Conservation (phyloP, 2,329 filamentous ascomycete genomes). For the Byssothecium circinans region DNA sequence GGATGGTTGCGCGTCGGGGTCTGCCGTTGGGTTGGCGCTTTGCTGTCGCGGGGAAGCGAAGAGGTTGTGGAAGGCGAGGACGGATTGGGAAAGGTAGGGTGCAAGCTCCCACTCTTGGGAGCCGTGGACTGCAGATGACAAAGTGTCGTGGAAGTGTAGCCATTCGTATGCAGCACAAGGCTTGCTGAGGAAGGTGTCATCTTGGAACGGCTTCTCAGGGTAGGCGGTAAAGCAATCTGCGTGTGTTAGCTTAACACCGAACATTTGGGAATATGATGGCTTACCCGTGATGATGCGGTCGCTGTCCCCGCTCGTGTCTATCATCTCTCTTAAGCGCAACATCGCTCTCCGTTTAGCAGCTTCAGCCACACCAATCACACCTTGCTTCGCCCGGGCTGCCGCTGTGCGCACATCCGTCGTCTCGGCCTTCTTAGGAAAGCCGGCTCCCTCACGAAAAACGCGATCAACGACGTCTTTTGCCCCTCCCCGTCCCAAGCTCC, state of each 20-base stretch:
- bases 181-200: slow-evolving; percentile 88
- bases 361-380: slow-evolving; percentile 68
- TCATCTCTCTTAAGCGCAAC: slow-evolving; percentile 71
- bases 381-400: slow-evolving; percentile 51
- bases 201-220: slow-evolving; percentile 85
- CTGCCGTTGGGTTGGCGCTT: slow-evolving; percentile 43
- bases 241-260: slow-evolving; percentile 11
- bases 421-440: slow-evolving; percentile 66
- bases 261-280: not conserved
- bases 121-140: slow-evolving; percentile 77
- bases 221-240: slow-evolving; percentile 81
- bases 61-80: slow-evolving; percentile 86
- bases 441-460: slow-evolving; percentile 78
- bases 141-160: slow-evolving; percentile 88
- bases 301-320: slow-evolving; percentile 76
- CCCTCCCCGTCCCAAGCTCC: slow-evolving; percentile 71
- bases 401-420: slow-evolving; percentile 55
- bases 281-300: slow-evolving; percentile 70
- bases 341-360: slow-evolving; percentile 72
- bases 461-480: slow-evolving; percentile 74
- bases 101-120: slow-evolving; percentile 91
- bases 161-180: slow-evolving; percentile 88
- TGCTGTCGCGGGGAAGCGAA: slow-evolving; percentile 69
- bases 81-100: slow-evolving; percentile 82
- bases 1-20: slow-evolving; percentile 51